phyloP scores from a whole-genome alignment of 2,329 filamentous ascomycete genomes.

The Monascus ruber region DNA sequence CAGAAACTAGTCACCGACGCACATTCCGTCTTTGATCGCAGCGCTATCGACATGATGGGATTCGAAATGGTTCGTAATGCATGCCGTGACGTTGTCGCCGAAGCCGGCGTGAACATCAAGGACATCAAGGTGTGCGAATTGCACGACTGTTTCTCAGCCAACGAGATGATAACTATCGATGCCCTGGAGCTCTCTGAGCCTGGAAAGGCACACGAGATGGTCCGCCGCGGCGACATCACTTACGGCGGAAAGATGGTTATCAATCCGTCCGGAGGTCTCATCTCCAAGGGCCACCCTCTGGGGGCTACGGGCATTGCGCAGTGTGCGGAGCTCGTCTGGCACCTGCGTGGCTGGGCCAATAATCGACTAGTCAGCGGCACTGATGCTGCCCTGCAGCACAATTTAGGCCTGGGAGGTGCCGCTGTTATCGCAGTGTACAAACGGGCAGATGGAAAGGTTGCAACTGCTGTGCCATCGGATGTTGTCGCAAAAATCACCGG shows the following conservation, averaged over 20 bases:
- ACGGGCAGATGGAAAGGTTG: slow-evolving; percentile 63
- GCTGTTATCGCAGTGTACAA: slow-evolving; percentile 84
- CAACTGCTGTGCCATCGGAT: slow-evolving; percentile 48
- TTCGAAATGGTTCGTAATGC: slow-evolving; percentile 73
- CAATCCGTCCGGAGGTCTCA: slow-evolving; percentile 88
- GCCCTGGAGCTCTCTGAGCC: slow-evolving; percentile 65
- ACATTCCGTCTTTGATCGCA: slow-evolving; percentile 64
- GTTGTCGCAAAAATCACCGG: slow-evolving; percentile 55
- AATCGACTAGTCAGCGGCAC: slow-evolving; percentile 65
- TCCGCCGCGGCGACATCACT: slow-evolving; percentile 77
- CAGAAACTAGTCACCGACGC: slow-evolving; percentile 80
- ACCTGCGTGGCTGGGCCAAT: slow-evolving; percentile 89
- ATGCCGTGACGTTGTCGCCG: slow-evolving; percentile 54
- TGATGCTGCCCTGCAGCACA: slow-evolving; percentile 72
- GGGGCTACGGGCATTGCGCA: slow-evolving; percentile 92
- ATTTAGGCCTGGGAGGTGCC: slow-evolving; percentile 81
- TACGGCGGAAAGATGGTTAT: slow-evolving; percentile 74
- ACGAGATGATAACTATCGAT: slow-evolving; percentile 86
- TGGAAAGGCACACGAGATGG: slow-evolving; percentile 85
- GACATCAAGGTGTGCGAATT: slow-evolving; percentile 81
- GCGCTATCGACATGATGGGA: slow-evolving; percentile 79
- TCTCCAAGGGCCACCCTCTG: slow-evolving; percentile 90
- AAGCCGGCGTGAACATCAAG: slow-evolving; percentile 52
- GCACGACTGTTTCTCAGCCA: slow-evolving; percentile 93
- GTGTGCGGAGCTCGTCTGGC: slow-evolving; percentile 91